Percentiles rank a stretch among this genome's conserved stretches.
These are phyloP conservation scores for Nidula niveotomentosa DNA, from an alignment of 1,284 basidiomycete species.

Conservation along the genomic window DNA sequence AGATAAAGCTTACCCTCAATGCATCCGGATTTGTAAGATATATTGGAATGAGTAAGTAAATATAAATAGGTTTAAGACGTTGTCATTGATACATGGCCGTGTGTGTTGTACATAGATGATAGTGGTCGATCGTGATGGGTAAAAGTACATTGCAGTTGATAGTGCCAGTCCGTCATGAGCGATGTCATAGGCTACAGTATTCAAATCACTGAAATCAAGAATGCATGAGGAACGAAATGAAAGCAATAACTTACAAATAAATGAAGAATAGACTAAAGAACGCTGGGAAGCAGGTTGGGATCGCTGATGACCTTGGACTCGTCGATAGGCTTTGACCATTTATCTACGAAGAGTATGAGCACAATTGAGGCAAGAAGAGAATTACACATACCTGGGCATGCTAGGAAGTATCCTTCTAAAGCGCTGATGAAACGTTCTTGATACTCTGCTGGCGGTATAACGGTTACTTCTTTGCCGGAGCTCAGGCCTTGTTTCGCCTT, in stretches of 20 bases:
- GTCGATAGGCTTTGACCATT: slow-evolving; percentile 44
- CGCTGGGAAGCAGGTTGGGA: slow-evolving; percentile 33
- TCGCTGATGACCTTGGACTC: slow-evolving; percentile 35
- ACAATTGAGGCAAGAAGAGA: background rate
- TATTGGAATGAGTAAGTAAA: too few relatives aligned
- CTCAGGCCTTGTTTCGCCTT: slow-evolving; percentile 73
- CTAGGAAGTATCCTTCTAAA: slow-evolving; percentile 68
- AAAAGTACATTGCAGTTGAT: too few relatives aligned
- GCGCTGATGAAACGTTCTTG: slow-evolving; percentile 68
- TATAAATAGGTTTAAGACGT: too few relatives aligned
- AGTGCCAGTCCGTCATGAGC: too few relatives aligned
- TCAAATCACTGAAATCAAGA: background rate
- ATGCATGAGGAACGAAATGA: background rate
- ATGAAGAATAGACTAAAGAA: slow-evolving; percentile 21
- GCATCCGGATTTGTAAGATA: too few relatives aligned
- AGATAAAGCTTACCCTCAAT: too few relatives aligned
- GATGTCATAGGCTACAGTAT: too few relatives aligned
- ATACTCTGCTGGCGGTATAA: slow-evolving; percentile 71
- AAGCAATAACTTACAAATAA: background rate
- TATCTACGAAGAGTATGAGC: slow-evolving; percentile 28
- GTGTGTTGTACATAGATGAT: too few relatives aligned
- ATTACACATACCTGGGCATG: slow-evolving; percentile 55
- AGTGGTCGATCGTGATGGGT: too few relatives aligned
- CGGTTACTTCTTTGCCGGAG: slow-evolving; percentile 67
- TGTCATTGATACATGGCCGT: too few relatives aligned